Evolutionary conservation across 371 early-diverging fungal genomes (phyloP), one percentile per base, ranked within the genome.

Genomic region (Parasitella parasitica): DNA sequence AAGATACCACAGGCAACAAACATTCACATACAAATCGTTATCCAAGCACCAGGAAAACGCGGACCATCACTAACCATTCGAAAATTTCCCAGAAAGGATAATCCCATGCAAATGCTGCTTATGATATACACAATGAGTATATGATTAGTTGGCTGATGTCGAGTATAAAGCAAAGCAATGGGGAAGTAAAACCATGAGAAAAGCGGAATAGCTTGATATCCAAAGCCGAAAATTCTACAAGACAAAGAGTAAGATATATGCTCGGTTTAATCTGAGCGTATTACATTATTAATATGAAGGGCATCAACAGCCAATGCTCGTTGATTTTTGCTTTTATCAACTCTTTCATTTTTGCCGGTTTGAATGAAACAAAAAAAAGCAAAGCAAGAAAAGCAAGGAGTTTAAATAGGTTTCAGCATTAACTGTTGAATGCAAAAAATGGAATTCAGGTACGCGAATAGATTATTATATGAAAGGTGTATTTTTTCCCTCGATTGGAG

Each of bases 161-260:
- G 70, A n/a, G 63, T 63, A 38, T 77, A 75, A 35, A 38, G 16
- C 12, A 77, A 24, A 0, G 69, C 2, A 3, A 64, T n/a, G 18
- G 78, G 74, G 27, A 67, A 35, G 18, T 63, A 69, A 11, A 69
- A 34, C 54, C 65, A 64, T 12, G 54, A 52, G 9, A 74, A 63
- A 15, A 75, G 7, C 3, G 78, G 78, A 18, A 77, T 63, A 6
- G 71, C 63, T 38, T 77, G 72, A 38, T 67, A 75, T 13, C 75
- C 75, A 34, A 65, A 66, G 1, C 66, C 75, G 55, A 77, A 77
- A 3, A 61, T 9, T 6, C 76, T 76, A n/a, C 20, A 3, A 5
- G 7, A 11, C 11, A n/a, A n/a, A n/a, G n/a, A n/a, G n/a, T n/a
- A n/a, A n/a, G n/a, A n/a, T n/a, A n/a, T n/a, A n/a, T n/a, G n/a